phyloP scores from a whole-genome alignment of 345 rosid species.

The Melaleuca alternifolia region DNA sequence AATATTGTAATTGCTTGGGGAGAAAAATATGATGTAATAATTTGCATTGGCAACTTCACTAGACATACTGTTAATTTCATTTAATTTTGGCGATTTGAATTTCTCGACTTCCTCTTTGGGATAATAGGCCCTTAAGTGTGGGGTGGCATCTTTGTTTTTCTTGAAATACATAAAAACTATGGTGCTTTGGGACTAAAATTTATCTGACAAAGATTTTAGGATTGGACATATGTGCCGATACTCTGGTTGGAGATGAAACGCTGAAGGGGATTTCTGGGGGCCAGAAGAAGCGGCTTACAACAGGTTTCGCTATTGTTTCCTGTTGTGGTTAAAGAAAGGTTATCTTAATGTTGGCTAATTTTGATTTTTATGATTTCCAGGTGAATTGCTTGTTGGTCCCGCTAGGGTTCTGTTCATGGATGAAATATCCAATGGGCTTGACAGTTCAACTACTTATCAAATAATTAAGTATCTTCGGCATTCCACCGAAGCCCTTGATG shows the following conservation, averaged over 20 bases:
- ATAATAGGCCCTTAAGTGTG: neutral
- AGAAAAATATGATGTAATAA: too few relatives aligned
- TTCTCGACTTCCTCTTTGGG: neutral
- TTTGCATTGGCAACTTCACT: too few relatives aligned
- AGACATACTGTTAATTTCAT: neutral
- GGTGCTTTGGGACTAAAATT: constrained; percentile 4
- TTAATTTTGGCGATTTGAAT: neutral
- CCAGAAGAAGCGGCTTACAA: constrained; percentile 94
- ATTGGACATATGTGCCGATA: constrained; percentile 87
- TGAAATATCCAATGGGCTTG: constrained; percentile 96
- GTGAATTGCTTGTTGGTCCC: constrained; percentile 91
- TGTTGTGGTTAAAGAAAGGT: neutral
- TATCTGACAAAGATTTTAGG: constrained; percentile 93
- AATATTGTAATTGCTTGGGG: too few relatives aligned
- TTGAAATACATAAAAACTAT: neutral
- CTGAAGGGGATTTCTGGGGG: constrained; percentile 99
- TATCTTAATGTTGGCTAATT: neutral
- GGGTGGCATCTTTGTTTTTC: neutral
- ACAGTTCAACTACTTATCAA: constrained; percentile 90
- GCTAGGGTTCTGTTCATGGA: constrained; percentile 98
- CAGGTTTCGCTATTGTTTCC: constrained; percentile 37
- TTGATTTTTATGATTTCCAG: constrained; percentile 26
- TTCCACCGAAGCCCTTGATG: constrained; percentile 75
- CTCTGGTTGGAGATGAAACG: constrained; percentile 98
- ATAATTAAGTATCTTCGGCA: constrained; percentile 82